Base-by-base conservation (phyloP, 2,329 filamentous ascomycete species). In the Lachnellula hyalina region DNA sequence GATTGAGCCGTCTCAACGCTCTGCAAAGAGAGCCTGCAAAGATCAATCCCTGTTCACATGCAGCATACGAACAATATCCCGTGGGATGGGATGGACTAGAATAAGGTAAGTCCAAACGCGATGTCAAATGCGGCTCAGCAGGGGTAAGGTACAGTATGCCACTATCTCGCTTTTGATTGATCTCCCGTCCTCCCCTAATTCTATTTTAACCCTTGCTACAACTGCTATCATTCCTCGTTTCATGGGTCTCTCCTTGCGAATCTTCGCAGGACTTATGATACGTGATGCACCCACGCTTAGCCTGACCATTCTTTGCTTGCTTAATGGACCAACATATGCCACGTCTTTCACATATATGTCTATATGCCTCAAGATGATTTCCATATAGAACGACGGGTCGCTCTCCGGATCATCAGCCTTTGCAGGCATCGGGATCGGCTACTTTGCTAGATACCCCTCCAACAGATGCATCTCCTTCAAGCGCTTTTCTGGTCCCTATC, bases 251-350 rank as follows among this genome's bases (percentile, higher is more conserved):
- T 63, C 61, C 64, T 57, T 59, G 54, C 61, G 59, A 53, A 55
- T 61, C 59, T 60, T 65, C 59, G 58, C 63, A 65, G 63, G 57
- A 61, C 63, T 65, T 65, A 67, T 67, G 63, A 66, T 65, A 63
- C 63, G 55, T 63, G 65, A 65, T 65, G 63, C 63, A 57, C 57
- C 63, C 51, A 55, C 53, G 56, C 58, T 61, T 61, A 49, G 52
- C 55, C 57, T 47, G 55, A 56, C 53, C 47, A 58, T 50, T 7
- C 28, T 8, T 54, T 57, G 46, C 54, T 56, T 60, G 57, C 55
- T 61, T 57, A 48, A 61, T 61, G 54, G 53, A 35, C 42, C 52
- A 54, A 47, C 53, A 53, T 47, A 38, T 48, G 48, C 54, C 57
- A 51, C 50, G 17, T 51, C 57, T 51, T 49, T 45, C 17, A 28